These are phyloP conservation scores for Teunomyces lycoperdinae DNA, from an alignment of 805 yeast species.

Conservation along the genomic window DNA sequence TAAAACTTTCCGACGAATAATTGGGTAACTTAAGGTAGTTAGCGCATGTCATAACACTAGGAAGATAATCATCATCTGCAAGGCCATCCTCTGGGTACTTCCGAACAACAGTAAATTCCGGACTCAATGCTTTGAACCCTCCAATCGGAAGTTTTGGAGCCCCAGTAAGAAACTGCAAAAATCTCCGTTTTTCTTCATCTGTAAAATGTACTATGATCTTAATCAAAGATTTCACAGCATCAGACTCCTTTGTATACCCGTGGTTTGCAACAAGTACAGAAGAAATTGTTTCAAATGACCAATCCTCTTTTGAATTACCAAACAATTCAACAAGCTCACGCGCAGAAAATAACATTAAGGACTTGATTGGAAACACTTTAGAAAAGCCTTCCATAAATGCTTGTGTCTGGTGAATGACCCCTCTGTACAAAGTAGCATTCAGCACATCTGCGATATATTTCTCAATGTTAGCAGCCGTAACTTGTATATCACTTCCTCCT, in stretches of 20 bases:
- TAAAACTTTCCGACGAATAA: constrained; percentile 60
- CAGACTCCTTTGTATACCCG: constrained; percentile 76
- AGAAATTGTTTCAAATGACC: constrained; percentile 64
- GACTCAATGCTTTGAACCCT: constrained; percentile 80
- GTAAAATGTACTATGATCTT: constrained; percentile 57
- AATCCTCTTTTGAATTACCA: constrained; percentile 83
- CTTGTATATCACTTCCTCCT: constrained; percentile 50
- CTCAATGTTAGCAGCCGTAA: constrained; percentile 53
- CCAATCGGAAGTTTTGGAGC: constrained; percentile 92
- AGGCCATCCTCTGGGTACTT: constrained; percentile 73
- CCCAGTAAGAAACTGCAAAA: constrained; percentile 87
- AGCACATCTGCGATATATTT: constrained; percentile 55
- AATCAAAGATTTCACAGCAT: constrained; percentile 58
- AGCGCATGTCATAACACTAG: constrained; percentile 98
- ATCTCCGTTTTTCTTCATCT: constrained; percentile 58
- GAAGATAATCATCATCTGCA: constrained; percentile 74
- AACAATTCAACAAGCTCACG: constrained; percentile 68
- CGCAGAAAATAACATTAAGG: constrained; percentile 69
- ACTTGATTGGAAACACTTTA: constrained; percentile 72
- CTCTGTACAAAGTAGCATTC: constrained; percentile 58
- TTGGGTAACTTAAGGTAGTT: constrained; percentile 88
- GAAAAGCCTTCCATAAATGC: constrained; percentile 81
- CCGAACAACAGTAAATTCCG: constrained; percentile 83
- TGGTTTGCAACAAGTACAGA: constrained; percentile 79
- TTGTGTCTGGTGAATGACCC: constrained; percentile 61